Base-by-base conservation (phyloP, 805 yeast species). In the Candida silvicultrix region DNA sequence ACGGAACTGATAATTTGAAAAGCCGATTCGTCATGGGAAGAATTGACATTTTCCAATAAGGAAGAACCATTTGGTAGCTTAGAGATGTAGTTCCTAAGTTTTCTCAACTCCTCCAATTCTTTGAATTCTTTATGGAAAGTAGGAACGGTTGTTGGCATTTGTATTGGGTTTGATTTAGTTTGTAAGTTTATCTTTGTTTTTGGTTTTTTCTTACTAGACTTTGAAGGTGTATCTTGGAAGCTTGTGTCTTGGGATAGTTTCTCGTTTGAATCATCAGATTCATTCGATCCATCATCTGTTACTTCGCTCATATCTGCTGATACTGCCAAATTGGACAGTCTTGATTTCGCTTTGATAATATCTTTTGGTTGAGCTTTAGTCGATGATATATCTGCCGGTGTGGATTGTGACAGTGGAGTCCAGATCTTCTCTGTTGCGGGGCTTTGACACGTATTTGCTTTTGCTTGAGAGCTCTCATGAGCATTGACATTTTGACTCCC, bases 371-470 rank as follows among this genome's bases (percentile, higher is more conserved):
- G 59, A 2, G 41, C 41, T 10, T 45, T 44, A n/a, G 47, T 49
- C 2, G 43, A 42, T 1, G 43, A 44, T 1, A 40, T 23, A 15
- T 47, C 55, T 45, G 54, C 46, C 2, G 63, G 62, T 4, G 63
- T 58, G 0, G 62, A 58, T 20, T 58, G 55, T 5, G 54, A 56
- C 46, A 58, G 45, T 10, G 63, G 62, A 3, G 38, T 45, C 60
- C 58, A 56, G 1, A 37, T 50, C 38, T 53, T 58, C 5, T 48
- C 58, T 10, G 38, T 18, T n/a, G 46, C 38, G 5, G 60, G 58
- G 12, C 46, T 44, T 32, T 28, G n/a, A 7, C 32, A 40, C 3
- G 25, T 34, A 36, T 22, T 39, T 28, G 18, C 19, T 12, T 40
- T 23, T 20, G 43, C 21, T 19, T 10, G 28, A 10, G 18, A 18